These are phyloP conservation scores for Hericium rajendrae DNA, from an alignment of 768 basidiomycete species.

Conservation along the genomic window DNA sequence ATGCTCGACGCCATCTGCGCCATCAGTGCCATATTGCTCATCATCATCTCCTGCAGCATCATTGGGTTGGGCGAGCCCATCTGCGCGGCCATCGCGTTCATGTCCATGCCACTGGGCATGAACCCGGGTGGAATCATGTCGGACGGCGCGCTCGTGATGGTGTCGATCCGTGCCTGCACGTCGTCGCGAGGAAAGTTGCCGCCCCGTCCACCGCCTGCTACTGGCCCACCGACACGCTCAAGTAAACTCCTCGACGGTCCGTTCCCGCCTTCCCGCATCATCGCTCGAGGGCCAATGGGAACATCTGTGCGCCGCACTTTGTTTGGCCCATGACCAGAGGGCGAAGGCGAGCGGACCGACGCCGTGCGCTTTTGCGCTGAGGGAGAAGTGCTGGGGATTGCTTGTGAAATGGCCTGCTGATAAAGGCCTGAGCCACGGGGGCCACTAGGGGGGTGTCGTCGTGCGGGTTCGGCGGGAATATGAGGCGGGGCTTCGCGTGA, in stretches of 20 bases:
- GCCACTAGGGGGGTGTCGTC: slow-evolving; percentile 36
- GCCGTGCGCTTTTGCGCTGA: slow-evolving; percentile 18
- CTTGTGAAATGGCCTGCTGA: slow-evolving; percentile 49
- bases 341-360: slow-evolving; percentile 19
- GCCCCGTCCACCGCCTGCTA: background rate
- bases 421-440: slow-evolving; percentile 50
- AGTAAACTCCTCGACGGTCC: slow-evolving; percentile 51
- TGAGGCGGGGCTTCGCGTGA: slow-evolving; percentile 22
- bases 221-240: slow-evolving; percentile 57
- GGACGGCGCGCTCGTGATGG: slow-evolving; percentile 51
- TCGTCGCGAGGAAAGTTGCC: slow-evolving; percentile 35
- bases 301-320: slow-evolving; percentile 68
- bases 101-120: slow-evolving; percentile 43
- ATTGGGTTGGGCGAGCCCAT: slow-evolving; percentile 42
- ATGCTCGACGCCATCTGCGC: slow-evolving; percentile 82
- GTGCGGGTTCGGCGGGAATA: slow-evolving; percentile 25
- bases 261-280: slow-evolving; percentile 34
- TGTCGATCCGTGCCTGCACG: slow-evolving; percentile 73
- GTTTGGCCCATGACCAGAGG: slow-evolving; percentile 27
- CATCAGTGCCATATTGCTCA: slow-evolving; percentile 90
- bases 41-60: slow-evolving; percentile 82
- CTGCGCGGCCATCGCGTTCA: slow-evolving; percentile 44
- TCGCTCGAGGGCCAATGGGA: slow-evolving; percentile 81
- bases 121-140: slow-evolving; percentile 32
- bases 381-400: slow-evolving; percentile 9